Evolutionary conservation across 768 basidiomycete species (phyloP).

Genomic region (Phaeotremella skinneri): DNA sequence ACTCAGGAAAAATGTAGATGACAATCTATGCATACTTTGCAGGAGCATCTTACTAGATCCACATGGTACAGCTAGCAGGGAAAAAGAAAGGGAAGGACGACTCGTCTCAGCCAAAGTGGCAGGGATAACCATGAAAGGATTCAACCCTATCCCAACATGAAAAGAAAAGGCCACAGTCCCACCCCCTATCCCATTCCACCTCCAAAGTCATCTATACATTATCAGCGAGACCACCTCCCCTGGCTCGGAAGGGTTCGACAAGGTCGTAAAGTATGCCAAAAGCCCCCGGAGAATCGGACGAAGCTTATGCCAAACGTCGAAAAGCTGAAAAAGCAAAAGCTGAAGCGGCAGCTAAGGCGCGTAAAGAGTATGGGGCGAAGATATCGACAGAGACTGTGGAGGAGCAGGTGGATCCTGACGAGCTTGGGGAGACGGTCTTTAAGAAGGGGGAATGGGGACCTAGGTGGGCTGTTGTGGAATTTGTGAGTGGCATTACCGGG

Average conservation of each 20-base stretch:
- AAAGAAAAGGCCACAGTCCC: no score
- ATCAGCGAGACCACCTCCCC: constrained; percentile 19
- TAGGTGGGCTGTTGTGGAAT: constrained; percentile 45
- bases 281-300: constrained; percentile 10
- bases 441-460: constrained; percentile 44
- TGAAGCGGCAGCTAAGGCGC: constrained; percentile 21
- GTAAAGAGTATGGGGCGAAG: constrained; percentile 27
- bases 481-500: constrained; percentile 27
- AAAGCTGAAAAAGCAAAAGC: constrained; percentile 22
- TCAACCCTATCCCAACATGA: no score
- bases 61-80: no score
- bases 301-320: constrained; percentile 14
- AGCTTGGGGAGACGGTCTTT: constrained; percentile 29
- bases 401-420: constrained; percentile 22
- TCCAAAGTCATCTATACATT: no score
- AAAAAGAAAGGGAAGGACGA: no score
- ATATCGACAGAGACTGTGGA: constrained; percentile 31
- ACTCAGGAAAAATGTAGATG: no score
- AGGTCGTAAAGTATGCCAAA: constrained; percentile 9
- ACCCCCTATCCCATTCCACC: no score
- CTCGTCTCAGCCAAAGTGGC: no score
- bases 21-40: no score
- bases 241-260: constrained; percentile 15
- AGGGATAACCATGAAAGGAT: no score
- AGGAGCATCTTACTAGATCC: no score